Evolutionary conservation across 257 asterid species (phyloP), one percentile per base, ranked within the genome.

Genomic region (Solanum medicagineum): DNA sequence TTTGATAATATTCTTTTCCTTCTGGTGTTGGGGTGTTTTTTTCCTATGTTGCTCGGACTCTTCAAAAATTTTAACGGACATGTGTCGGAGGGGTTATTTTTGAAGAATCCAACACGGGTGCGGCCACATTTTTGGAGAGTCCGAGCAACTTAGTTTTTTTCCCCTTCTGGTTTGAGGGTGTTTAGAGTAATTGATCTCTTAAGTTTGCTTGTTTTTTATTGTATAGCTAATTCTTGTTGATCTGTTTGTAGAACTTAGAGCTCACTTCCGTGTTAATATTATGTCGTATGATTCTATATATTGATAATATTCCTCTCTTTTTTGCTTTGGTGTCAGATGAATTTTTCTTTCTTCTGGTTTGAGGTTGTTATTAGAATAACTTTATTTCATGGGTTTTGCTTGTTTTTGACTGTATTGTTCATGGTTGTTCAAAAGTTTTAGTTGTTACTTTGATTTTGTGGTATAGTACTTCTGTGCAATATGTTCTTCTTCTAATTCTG

Each of bases 231-330:
- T 96, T 40, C 94, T 96, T 69, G 92, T 91, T 85, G 54, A 10
- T 0, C 54, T 49, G 15, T 49, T 49, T 3, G 54, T 49, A 9
- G 99, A 96, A 94, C 98, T 96, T 56, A 93, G 99, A 90, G 98
- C 98, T n/a, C 98, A 94, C 87, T 97, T 96, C 47, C 98, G 98
- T 59, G 95, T 94, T 83, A 94, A 96, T 88, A 93, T 94, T 60
- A 93, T 94, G 98, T 91, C 98, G 98, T 7, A 0, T 22, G 10
- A 36, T 40, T 24, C 22, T 14, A 40, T 19, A 42, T 20, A 1
- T 8, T 14, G 15, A 45, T 51, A 45, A 12, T 49, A 49, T 44
- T 44, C 47, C 47, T 44, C 47, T 44, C 47, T 7, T 44, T 44
- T 44, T 44, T 7, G 53, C 53, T 47, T 47, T 47, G 53, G 14